Conservation (phyloP, 495 filamentous ascomycete genomes). For the Rostrohypoxylon terebratum region DNA sequence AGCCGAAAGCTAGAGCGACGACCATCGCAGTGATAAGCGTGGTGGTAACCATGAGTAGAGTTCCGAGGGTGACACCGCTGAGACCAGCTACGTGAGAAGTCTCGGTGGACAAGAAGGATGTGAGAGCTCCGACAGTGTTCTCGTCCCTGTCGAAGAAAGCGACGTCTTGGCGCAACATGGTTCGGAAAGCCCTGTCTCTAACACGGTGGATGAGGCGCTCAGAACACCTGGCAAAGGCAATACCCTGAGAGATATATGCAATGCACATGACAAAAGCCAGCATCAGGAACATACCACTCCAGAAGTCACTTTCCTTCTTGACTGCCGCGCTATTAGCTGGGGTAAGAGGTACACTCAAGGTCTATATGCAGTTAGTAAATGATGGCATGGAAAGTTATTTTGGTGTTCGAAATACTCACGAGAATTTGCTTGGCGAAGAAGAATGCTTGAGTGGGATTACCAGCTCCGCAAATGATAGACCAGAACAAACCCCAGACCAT, state of each 20-base stretch:
- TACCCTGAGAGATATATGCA: constrained; percentile 73
- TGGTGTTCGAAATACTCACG: constrained; percentile 44
- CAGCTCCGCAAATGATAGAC: constrained; percentile 82
- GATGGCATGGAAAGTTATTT: not conserved
- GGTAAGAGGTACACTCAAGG: constrained; percentile 53
- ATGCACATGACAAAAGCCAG: constrained; percentile 83
- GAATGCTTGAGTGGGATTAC: constrained; percentile 87
- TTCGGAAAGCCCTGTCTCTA: constrained; percentile 81
- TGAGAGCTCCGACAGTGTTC: constrained; percentile 86
- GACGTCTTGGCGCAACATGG: constrained; percentile 94
- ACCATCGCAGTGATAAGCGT: constrained; percentile 77
- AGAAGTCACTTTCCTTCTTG: constrained; percentile 81
- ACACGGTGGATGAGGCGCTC: constrained; percentile 85
- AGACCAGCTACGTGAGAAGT: constrained; percentile 86
- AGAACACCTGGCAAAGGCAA: constrained; percentile 85
- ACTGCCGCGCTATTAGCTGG: constrained; percentile 56
- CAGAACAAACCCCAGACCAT: constrained; percentile 84
- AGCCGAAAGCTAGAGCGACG: constrained; percentile 77
- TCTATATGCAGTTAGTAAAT: constrained; percentile 43
- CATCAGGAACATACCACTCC: constrained; percentile 94
- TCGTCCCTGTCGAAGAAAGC: constrained; percentile 87
- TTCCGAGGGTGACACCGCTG: constrained; percentile 84
- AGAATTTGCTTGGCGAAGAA: constrained; percentile 91
- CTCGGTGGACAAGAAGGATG: constrained; percentile 85
- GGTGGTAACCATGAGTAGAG: constrained; percentile 78